Evolutionary conservation across 768 basidiomycete species (phyloP).

Genomic region (Vararia minispora): DNA sequence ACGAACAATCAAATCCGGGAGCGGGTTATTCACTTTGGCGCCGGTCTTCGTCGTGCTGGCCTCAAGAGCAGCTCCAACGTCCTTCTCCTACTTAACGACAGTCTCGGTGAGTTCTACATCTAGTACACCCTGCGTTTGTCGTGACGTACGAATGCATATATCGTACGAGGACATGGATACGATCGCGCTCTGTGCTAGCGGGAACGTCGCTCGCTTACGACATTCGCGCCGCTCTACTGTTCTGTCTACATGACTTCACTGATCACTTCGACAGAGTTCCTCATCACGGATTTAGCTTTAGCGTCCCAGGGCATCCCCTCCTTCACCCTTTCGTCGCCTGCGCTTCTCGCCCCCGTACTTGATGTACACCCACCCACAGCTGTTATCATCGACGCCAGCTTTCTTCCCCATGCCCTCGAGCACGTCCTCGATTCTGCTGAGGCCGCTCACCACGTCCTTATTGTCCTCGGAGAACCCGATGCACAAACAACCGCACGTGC

Average conservation of each 20-base stretch:
- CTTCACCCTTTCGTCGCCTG: slow-evolving; percentile 48
- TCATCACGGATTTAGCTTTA: slow-evolving; percentile 72
- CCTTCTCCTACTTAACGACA: slow-evolving; percentile 68
- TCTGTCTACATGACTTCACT: too few species aligned
- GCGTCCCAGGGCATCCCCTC: slow-evolving; percentile 59
- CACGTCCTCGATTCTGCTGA: slow-evolving; percentile 52
- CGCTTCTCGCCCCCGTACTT: slow-evolving; percentile 51
- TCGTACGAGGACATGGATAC: too few species aligned
- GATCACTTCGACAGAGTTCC: slow-evolving; percentile 40
- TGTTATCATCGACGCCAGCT: slow-evolving; percentile 57
- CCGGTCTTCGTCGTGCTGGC: slow-evolving; percentile 50
- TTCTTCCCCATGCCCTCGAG: slow-evolving; percentile 63
- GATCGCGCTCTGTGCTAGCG: too few species aligned
- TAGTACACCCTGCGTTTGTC: neutral
- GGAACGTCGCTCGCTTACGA: too few species aligned
- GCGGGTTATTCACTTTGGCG: slow-evolving; percentile 61
- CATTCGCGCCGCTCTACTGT: too few species aligned
- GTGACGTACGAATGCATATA: too few species aligned
- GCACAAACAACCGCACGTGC: slow-evolving; percentile 33
- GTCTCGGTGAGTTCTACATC: slow-evolving; percentile 42
- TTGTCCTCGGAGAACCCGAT: slow-evolving; percentile 62
- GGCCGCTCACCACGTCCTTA: slow-evolving; percentile 37
- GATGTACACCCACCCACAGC: slow-evolving; percentile 60
- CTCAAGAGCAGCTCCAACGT: slow-evolving; percentile 54
- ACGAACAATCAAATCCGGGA: slow-evolving; percentile 63